Percentiles rank a stretch among this genome's conserved stretches.
These are phyloP conservation scores for Fraxinus xanthoxyloides DNA, from an alignment of 305 asterid genomes.

Conservation along the genomic window DNA sequence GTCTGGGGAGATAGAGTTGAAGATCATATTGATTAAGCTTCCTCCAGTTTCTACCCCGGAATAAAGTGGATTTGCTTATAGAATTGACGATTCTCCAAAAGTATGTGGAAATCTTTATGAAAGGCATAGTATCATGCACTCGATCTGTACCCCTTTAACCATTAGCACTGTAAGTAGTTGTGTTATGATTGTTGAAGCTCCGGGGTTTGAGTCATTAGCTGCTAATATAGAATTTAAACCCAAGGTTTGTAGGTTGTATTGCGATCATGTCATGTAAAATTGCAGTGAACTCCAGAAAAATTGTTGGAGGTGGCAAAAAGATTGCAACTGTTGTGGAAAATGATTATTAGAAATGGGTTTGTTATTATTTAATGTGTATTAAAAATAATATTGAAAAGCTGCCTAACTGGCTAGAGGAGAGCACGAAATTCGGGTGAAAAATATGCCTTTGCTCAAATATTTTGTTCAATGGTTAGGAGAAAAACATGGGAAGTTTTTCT, in stretches of 20 bases:
- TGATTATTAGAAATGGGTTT: background rate
- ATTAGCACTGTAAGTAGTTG: background rate
- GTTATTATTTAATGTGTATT: background rate
- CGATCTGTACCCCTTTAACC: background rate
- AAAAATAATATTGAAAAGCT: background rate
- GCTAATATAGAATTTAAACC: background rate
- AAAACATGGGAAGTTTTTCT: background rate
- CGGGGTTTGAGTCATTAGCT: background rate
- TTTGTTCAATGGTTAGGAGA: background rate
- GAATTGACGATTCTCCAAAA: background rate
- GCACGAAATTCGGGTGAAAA: background rate
- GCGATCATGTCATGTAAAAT: background rate
- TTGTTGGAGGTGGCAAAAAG: background rate
- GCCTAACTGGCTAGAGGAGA: background rate
- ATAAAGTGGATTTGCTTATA: background rate
- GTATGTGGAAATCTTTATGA: background rate
- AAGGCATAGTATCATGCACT: background rate
- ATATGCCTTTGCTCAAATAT: background rate
- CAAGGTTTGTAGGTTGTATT: background rate
- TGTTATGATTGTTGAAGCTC: background rate
- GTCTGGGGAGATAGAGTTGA: slow-evolving; percentile 44
- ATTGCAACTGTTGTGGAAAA: background rate
- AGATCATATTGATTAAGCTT: slow-evolving; percentile 29
- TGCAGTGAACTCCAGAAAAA: background rate
- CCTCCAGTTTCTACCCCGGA: slow-evolving; percentile 16